phyloP scores from a whole-genome alignment of 305 asterid species.

The Coffea humblotiana region DNA sequence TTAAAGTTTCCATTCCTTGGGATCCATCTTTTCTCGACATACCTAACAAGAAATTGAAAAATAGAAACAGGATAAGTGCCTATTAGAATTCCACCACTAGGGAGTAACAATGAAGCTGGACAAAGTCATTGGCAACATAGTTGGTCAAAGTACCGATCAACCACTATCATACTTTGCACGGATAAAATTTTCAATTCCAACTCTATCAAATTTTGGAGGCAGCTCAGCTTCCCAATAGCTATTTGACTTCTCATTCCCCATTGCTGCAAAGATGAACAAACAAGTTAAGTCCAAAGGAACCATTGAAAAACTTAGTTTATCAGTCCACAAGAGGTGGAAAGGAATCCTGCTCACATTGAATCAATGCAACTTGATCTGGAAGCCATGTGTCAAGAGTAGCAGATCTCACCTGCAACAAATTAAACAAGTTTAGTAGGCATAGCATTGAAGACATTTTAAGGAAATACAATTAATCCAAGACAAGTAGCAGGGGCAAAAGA shows the following conservation, averaged over 20 bases:
- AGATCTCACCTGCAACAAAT: slow-evolving; percentile 73
- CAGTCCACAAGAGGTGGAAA: slow-evolving; percentile 2
- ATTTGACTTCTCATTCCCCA: slow-evolving; percentile 96
- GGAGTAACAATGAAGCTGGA: slow-evolving; percentile 11
- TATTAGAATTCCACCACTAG: neutral
- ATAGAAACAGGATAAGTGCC: slow-evolving; percentile 1
- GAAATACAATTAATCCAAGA: neutral
- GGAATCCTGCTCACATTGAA: slow-evolving; percentile 61
- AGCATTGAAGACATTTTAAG: neutral
- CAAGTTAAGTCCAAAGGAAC: slow-evolving; percentile 16
- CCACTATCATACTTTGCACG: slow-evolving; percentile 81
- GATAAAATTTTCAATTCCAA: slow-evolving; percentile 87
- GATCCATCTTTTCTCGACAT: slow-evolving; percentile 90
- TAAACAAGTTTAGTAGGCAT: neutral
- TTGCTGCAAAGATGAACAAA: slow-evolving; percentile 47
- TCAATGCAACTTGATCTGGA: slow-evolving; percentile 93
- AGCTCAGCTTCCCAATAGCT: slow-evolving; percentile 96
- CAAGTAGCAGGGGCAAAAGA: neutral
- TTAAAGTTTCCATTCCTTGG: slow-evolving; percentile 53
- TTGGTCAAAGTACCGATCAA: slow-evolving; percentile 24
- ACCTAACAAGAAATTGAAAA: slow-evolving; percentile 40
- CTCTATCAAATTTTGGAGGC: slow-evolving; percentile 87
- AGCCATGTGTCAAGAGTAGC: slow-evolving; percentile 99
- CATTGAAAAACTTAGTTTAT: slow-evolving; percentile 10
- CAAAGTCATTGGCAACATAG: slow-evolving; percentile 15